Evolutionary conservation across 345 rosid species (phyloP).

Genomic region (Acer yangbiense): DNA sequence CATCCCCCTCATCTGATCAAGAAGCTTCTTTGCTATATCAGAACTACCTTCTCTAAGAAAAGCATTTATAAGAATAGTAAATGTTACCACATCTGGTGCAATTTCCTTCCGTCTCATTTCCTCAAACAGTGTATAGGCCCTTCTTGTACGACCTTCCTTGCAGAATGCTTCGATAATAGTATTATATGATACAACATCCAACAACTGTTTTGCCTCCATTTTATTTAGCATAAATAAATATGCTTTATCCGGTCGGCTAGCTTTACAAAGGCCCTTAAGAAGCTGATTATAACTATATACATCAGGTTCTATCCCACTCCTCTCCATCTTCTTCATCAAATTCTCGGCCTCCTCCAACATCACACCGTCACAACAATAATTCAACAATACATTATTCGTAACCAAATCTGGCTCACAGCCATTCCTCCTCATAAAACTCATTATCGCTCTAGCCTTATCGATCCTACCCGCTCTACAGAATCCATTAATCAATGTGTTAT

Average conservation of each 20-base stretch:
- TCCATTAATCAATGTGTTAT: constrained; percentile 78
- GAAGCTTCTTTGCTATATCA: constrained; percentile 61
- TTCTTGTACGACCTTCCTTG: constrained; percentile 39
- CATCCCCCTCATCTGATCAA: constrained; percentile 65
- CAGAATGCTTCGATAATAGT: constrained; percentile 71
- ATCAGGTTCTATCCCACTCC: constrained; percentile 74
- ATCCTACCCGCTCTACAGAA: constrained; percentile 74
- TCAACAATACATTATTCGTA: constrained; percentile 77
- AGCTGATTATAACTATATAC: constrained; percentile 80
- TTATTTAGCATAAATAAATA: constrained; percentile 53
- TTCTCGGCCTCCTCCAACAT: constrained; percentile 68
- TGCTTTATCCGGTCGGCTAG: constrained; percentile 53
- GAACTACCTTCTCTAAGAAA: constrained; percentile 67
- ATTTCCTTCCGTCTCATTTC: constrained; percentile 73
- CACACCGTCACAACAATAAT: constrained; percentile 61
- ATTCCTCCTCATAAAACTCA: constrained; percentile 68
- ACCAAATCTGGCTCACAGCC: constrained; percentile 76
- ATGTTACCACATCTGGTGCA: constrained; percentile 68
- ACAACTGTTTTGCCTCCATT: constrained; percentile 70
- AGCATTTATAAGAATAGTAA: constrained; percentile 69
- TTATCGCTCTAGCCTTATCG: constrained; percentile 74
- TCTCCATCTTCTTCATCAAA: constrained; percentile 66
- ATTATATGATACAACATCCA: constrained; percentile 82
- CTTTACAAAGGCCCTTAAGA: constrained; percentile 78
- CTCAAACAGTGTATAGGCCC: constrained; percentile 65